Base-by-base conservation (phyloP, 345 rosid species). In the Eucalyptus sp. region DNA sequence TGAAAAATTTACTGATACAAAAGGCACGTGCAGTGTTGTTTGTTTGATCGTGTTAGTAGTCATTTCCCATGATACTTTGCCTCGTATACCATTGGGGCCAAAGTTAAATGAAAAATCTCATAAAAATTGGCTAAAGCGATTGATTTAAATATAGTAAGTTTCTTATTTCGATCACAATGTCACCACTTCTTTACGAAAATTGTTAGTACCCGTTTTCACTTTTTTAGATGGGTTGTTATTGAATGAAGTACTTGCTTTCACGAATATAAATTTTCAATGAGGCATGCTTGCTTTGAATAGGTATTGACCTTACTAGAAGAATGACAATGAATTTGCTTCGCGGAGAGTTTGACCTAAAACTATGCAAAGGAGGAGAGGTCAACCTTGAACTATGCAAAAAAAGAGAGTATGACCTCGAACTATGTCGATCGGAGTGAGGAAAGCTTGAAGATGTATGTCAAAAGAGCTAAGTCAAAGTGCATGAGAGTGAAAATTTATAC, bases 131-230 rank as follows among this genome's bases (percentile, higher is more conserved):
- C 27, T 76, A 76, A 22, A 41, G 48, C 3, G 2, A 11, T 76
- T 41, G 15, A 11, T 76, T 20, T 7, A 3, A 22, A 20, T 41
- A 20, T 7, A 13, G 0, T 43, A 20, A 76, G 1, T 76, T 41
- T 10, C 27, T 64, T 41, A 20, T 76, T 76, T 76, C 29, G 1
- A 41, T 41, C 25, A 10, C 0, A 13, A 17, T 1, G 4, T 33
- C 81, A 33, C 7, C 1, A 1, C 2, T 7, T 33, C 7, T 17
- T 17, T 17, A 33, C 0, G 0, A 18, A 76, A 41, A 20, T 76
- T 41, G 5, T 11, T 18, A 20, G 9, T 11, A 41, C 3, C 1
- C 27, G 6, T 76, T 76, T 41, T 76, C 11, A 41, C 5, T 10
- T 76, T 76, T 5, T 76, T 76, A 37, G 14, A 6, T 2, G 29